A percentile compares a stretch with the other conserved stretches of the same genome.
Conservation (phyloP, 73 alveolate species). For the Uronychia binucleata region DNA sequence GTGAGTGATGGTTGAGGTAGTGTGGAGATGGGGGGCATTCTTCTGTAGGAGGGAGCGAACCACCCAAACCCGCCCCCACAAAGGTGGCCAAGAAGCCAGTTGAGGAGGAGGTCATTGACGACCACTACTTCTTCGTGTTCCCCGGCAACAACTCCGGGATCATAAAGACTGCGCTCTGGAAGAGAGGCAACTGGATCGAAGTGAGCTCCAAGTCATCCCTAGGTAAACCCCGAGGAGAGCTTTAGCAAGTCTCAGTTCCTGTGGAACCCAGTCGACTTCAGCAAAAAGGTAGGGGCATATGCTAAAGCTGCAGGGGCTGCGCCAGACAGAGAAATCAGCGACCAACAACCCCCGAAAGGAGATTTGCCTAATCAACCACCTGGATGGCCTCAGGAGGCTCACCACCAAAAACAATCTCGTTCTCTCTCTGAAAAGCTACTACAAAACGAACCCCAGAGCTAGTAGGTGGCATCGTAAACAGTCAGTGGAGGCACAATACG, state of each 20-base stretch:
- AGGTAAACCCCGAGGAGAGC: neutral
- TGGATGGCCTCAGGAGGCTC: conserved; percentile 49
- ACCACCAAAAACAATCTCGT: conserved; percentile 62
- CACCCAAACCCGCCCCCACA: neutral
- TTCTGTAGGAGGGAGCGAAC: neutral
- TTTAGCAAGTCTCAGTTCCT: neutral
- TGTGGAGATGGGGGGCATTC: neutral
- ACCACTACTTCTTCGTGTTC: neutral
- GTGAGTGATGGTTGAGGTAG: no score
- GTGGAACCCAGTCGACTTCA: neutral
- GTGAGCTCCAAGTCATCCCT: neutral
- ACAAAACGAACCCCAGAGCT: conserved; percentile 35
- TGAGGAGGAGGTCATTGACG: neutral
- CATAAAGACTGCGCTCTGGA: neutral
- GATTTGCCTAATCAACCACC: conserved; percentile 32
- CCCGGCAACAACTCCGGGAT: conserved; percentile 12
- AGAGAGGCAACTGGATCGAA: conserved; percentile 20
- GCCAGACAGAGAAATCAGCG: neutral
- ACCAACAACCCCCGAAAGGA: neutral
- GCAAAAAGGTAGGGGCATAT: neutral
- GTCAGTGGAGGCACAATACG: conserved; percentile 4
- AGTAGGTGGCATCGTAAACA: neutral
- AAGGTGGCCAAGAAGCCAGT: neutral
- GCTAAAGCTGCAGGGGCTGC: neutral
- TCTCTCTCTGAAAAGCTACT: conserved; percentile 38